Base-by-base conservation (phyloP, 1,284 basidiomycete genomes). In the Heterobasidion annosum region DNA sequence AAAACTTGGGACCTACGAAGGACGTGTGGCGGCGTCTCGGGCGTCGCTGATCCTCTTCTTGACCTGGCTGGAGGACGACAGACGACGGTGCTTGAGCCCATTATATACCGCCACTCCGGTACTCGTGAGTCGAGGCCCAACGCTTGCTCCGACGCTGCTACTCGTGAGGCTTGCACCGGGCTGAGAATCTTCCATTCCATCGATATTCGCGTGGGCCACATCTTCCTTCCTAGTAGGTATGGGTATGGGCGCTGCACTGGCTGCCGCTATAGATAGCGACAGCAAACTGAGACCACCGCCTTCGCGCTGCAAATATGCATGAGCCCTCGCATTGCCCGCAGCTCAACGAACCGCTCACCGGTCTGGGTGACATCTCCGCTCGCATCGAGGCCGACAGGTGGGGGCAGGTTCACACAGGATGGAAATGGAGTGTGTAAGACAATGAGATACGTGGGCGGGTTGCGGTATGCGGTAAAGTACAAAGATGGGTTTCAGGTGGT, bases 21-120 rank as follows among this genome's bases (percentile, higher is more conserved):
- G 85, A 59, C 86, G 74, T 57, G 73, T 73, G 50, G 82, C 82
- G 45, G 87, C 87, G 67, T 88, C 86, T 52, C 84, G 74, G 42
- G 86, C 87, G 66, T 90, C 87, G 66, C 85, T 88, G 61, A 87
- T 66, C 56, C 87, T 74, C 61, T 85, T 75, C 64, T 79, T 79
- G 10, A 78, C 73, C 68, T 85, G 82, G 13, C 84, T 82, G 8
- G 80, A 76, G 0, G 85, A 87, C 13, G 85, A 82, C 40, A 87
- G 68, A 34, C 86, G 73, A 53, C 88, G 83, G 56, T 84, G 80
- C 67, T 80, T 73, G 55, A 65, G 60, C 10, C 62, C 66, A 51
- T 65, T 60, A 40, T 70, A 66, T 13, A 64, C 58, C 8, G 61
- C 61, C 19, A 62, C 54, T 2, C 62, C 60, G 19, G 59, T 48